Percentiles rank a stretch among this genome's conserved stretches.
phyloP scores from a whole-genome alignment of 2,329 filamentous ascomycete genomes.

The Alternaria triticimaculans region DNA sequence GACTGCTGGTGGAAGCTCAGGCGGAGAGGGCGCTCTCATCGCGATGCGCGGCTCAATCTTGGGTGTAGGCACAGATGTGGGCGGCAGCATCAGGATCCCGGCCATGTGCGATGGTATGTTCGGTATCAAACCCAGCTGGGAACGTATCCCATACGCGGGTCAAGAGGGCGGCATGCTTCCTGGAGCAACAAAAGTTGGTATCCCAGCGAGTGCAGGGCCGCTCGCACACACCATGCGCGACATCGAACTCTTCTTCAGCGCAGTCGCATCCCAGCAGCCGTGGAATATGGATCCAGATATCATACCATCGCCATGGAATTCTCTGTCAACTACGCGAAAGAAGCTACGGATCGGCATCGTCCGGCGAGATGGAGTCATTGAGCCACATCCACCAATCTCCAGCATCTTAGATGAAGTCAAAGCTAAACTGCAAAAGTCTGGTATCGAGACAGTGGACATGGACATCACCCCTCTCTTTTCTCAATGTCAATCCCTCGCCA shows the following conservation, averaged over 20 bases:
- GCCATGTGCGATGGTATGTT: slow-evolving; percentile 59
- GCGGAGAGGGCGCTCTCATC: slow-evolving; percentile 61
- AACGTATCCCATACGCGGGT: slow-evolving; percentile 60
- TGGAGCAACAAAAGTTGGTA: slow-evolving; percentile 55
- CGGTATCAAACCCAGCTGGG: slow-evolving; percentile 55
- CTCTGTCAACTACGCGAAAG: slow-evolving; percentile 23
- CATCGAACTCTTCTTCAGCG: slow-evolving; percentile 62
- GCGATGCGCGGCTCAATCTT: slow-evolving; percentile 57
- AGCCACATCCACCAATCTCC: slow-evolving; percentile 60
- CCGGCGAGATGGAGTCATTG: slow-evolving; percentile 57
- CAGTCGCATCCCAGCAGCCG: slow-evolving; percentile 59
- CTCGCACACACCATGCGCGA: slow-evolving; percentile 57
- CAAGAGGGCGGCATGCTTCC: slow-evolving; percentile 57
- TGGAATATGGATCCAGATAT: slow-evolving; percentile 58
- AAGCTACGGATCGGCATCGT: slow-evolving; percentile 57
- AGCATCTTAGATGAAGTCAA: slow-evolving; percentile 56
- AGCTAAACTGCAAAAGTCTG: slow-evolving; percentile 37
- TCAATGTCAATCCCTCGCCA: slow-evolving; percentile 63
- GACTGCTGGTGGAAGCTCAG: slow-evolving; percentile 61
- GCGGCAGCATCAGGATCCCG: slow-evolving; percentile 61
- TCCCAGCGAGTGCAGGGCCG: slow-evolving; percentile 55
- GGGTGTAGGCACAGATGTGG: slow-evolving; percentile 63
- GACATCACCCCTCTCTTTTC: slow-evolving; percentile 60
- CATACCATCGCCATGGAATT: slow-evolving; percentile 49
- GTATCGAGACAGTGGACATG: slow-evolving; percentile 66